Conservation (phyloP, 352 stramenopile genomes). For the Pythium myriotylum region DNA sequence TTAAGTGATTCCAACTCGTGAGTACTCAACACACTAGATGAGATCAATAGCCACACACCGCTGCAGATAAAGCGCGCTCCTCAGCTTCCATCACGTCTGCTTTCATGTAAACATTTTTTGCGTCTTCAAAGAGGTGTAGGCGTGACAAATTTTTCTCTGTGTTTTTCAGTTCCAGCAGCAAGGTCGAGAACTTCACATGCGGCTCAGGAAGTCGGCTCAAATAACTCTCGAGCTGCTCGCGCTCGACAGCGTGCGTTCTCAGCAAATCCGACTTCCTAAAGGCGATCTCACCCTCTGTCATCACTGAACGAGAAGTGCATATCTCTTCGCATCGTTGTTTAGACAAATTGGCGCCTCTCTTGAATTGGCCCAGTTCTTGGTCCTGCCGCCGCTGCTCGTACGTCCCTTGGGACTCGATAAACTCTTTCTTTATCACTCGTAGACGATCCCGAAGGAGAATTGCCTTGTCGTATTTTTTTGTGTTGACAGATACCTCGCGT, state of each 20-base stretch:
- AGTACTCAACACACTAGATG: no score
- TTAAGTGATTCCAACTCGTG: not conserved
- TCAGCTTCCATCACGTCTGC: slow-evolving; percentile 66
- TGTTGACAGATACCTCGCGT: slow-evolving; percentile 48
- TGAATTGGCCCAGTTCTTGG: slow-evolving; percentile 51
- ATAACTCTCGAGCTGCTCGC: slow-evolving; percentile 63
- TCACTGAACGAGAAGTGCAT: slow-evolving; percentile 32
- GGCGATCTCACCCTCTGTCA: slow-evolving; percentile 46
- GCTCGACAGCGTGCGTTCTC: slow-evolving; percentile 64
- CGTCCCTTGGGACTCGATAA: slow-evolving; percentile 62
- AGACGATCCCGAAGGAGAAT: slow-evolving; percentile 68
- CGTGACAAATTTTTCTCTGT: slow-evolving; percentile 67
- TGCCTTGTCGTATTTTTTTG: slow-evolving; percentile 75
- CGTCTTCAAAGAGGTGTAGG: slow-evolving; percentile 72
- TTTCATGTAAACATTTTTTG: slow-evolving; percentile 66
- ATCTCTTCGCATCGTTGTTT: slow-evolving; percentile 39
- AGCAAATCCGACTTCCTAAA: slow-evolving; percentile 52
- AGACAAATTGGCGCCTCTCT: slow-evolving; percentile 42
- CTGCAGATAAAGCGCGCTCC: slow-evolving; percentile 42
- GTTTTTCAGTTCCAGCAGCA: slow-evolving; percentile 71
- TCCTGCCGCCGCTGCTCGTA: slow-evolving; percentile 62
- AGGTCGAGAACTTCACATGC: slow-evolving; percentile 69
- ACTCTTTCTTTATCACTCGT: slow-evolving; percentile 63
- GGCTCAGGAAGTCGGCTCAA: slow-evolving; percentile 57
- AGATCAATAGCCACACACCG: slow-evolving; percentile 20